Conservation (phyloP, 2,329 filamentous ascomycete genomes). For the Ophiostoma perfectum region DNA sequence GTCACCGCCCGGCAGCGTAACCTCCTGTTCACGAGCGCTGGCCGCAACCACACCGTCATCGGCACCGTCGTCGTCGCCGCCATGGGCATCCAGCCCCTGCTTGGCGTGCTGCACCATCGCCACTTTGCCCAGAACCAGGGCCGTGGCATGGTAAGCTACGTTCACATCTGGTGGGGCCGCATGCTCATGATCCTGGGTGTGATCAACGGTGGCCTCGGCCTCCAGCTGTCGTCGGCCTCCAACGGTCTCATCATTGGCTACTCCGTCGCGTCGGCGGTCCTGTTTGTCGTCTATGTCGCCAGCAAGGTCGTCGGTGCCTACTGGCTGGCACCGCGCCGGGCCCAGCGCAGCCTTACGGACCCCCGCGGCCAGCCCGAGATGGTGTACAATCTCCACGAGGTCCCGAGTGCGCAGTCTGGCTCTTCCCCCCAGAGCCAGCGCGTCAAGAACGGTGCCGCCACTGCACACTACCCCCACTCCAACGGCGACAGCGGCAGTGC, state of each 20-base stretch:
- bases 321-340: background rate
- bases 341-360: background rate
- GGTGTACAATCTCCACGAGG: constrained; percentile 1
- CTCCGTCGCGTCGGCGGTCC: constrained; percentile 48
- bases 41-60: constrained; percentile 47
- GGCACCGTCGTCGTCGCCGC: constrained; percentile 51
- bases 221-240: constrained; percentile 43
- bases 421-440: background rate
- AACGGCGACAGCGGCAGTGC: background rate
- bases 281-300: constrained; percentile 42
- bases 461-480: background rate
- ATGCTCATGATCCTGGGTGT: constrained; percentile 53
- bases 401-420: background rate
- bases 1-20: constrained; percentile 38
- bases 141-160: constrained; percentile 49
- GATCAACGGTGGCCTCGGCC: constrained; percentile 59
- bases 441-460: background rate
- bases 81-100: constrained; percentile 52
- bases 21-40: background rate
- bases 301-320: constrained; percentile 29
- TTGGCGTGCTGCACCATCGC: constrained; percentile 54
- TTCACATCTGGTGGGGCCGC: constrained; percentile 60
- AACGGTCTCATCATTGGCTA: constrained; percentile 48
- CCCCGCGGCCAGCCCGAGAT: constrained; percentile 5
- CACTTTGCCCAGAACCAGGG: constrained; percentile 44